Conservation (phyloP, 129 eudicot genomes). For the Chrysanthemum makinoi region DNA sequence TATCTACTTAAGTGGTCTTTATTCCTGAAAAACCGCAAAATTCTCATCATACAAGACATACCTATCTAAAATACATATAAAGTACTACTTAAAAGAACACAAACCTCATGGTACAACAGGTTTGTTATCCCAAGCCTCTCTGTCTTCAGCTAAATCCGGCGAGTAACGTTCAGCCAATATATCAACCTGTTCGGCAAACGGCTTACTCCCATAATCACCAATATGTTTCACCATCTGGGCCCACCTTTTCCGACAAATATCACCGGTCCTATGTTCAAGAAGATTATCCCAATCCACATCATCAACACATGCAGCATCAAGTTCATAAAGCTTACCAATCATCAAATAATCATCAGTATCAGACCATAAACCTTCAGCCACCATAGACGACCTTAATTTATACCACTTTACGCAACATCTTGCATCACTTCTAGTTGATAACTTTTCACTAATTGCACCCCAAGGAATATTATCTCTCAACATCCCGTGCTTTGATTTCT, state of each 20-base stretch:
- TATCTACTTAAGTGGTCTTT: too few relatives aligned
- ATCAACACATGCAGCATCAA: conserved; percentile 64
- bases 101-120: conserved; percentile 32
- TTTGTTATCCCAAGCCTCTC: conserved; percentile 62
- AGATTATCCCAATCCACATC: conserved; percentile 86
- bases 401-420: conserved; percentile 66
- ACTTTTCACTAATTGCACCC: conserved; percentile 51
- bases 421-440: conserved; percentile 41
- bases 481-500: conserved; percentile 65
- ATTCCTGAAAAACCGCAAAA: too few relatives aligned
- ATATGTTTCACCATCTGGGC: conserved; percentile 59
- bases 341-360: conserved; percentile 63
- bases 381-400: conserved; percentile 57
- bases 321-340: conserved; percentile 42
- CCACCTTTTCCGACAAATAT: conserved; percentile 61
- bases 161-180: conserved; percentile 54
- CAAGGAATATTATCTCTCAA: conserved; percentile 68
- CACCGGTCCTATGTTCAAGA: conserved; percentile 56
- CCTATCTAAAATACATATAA: too few relatives aligned
- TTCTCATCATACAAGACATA: too few relatives aligned
- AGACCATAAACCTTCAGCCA: conserved; percentile 47
- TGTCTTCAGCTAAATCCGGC: conserved; percentile 45
- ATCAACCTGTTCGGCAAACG: conserved; percentile 69
- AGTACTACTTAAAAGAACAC: neutral
- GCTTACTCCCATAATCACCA: conserved; percentile 43